These are phyloP conservation scores for Penicillium sumatraense DNA, from an alignment of 2,329 filamentous ascomycete genomes.

Conservation along the genomic window DNA sequence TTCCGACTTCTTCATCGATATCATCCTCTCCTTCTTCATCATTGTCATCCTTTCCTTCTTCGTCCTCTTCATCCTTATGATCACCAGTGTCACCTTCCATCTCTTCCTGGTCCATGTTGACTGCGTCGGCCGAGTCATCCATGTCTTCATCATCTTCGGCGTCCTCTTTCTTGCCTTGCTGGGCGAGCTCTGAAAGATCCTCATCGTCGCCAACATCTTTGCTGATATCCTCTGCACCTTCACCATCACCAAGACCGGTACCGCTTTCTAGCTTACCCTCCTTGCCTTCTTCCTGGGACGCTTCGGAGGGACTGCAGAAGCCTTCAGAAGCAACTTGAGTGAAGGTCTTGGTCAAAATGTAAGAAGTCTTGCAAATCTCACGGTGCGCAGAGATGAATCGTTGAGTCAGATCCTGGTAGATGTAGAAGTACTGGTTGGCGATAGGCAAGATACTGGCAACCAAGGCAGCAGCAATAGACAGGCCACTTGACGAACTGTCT, in stretches of 20 bases:
- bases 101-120: constrained; percentile 76
- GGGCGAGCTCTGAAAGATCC: constrained; percentile 86
- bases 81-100: constrained; percentile 84
- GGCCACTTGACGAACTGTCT: constrained; percentile 45
- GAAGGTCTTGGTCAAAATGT: constrained; percentile 77
- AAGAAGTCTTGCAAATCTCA: constrained; percentile 73
- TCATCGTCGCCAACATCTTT: constrained; percentile 96
- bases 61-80: constrained; percentile 47
- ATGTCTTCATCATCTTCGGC: constrained; percentile 39
- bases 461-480: constrained; percentile 59
- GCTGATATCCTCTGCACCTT: constrained; percentile 95
- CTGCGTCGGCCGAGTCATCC: constrained; percentile 52
- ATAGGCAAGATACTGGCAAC: constrained; percentile 71
- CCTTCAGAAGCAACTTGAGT: constrained; percentile 79
- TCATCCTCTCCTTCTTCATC: constrained; percentile 68
- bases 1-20: constrained; percentile 86
- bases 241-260: constrained; percentile 91
- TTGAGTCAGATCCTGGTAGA: constrained; percentile 62
- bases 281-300: constrained; percentile 71
- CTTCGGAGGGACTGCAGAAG: constrained; percentile 88
- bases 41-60: constrained; percentile 59
- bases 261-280: constrained; percentile 84
- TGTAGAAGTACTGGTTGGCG: constrained; percentile 70
- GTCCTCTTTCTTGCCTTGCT: constrained; percentile 73
- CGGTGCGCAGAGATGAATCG: constrained; percentile 69